Evolutionary conservation across 306 rosid genomes (phyloP).

Genomic region (Quercus parvula): DNA sequence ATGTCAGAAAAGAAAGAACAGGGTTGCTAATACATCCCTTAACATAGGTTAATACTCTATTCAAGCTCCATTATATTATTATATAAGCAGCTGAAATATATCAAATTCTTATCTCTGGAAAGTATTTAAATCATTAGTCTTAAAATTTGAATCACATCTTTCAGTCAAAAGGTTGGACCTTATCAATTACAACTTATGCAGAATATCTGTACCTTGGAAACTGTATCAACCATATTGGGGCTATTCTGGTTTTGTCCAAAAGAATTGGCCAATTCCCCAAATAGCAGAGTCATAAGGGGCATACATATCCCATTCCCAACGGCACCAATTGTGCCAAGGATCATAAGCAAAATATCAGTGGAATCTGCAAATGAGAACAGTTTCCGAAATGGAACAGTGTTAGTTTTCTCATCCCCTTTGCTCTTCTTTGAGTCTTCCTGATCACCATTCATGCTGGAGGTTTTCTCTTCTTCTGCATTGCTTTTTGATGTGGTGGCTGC

Average conservation of each 20-base stretch:
- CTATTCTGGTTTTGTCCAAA: constrained; percentile 58
- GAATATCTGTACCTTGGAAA: constrained; percentile 53
- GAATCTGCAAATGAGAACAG: constrained; percentile 79
- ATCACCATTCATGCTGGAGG: constrained; percentile 19
- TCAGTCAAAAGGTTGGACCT: neutral
- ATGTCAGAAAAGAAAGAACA: neutral
- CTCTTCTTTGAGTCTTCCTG: constrained; percentile 21
- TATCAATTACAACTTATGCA: neutral
- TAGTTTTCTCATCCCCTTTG: constrained; percentile 32
- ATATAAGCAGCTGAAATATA: neutral
- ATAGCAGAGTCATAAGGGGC: constrained; percentile 72
- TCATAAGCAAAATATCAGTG: constrained; percentile 58
- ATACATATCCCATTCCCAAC: constrained; percentile 60
- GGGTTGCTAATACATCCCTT: neutral
- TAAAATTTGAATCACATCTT: neutral
- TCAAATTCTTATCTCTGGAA: neutral
- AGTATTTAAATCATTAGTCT: neutral
- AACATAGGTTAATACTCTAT: neutral
- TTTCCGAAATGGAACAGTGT: constrained; percentile 58
- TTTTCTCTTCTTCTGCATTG: constrained; percentile 21
- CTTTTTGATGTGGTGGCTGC: constrained; percentile 32
- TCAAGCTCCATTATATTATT: neutral
- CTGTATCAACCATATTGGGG: constrained; percentile 30
- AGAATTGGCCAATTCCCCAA: constrained; percentile 58
- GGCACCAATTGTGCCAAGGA: constrained; percentile 63